Base-by-base conservation (phyloP, 228 moss, liverwort and hornwort species). In the Sphagnum fallax region DNA sequence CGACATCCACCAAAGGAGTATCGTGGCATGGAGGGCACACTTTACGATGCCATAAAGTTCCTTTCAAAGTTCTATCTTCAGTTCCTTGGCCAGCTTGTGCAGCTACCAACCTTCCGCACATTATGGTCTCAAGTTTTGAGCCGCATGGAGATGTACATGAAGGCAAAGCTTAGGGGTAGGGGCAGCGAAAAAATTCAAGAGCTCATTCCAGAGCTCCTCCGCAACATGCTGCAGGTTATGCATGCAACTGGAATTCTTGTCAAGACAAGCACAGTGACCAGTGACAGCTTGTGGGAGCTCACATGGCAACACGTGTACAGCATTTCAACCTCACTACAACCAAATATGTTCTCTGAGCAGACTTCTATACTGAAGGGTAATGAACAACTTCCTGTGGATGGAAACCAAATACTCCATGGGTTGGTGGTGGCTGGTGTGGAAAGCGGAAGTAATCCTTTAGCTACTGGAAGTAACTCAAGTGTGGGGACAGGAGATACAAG, bases 131-230 rank as follows among this genome's bases (percentile, higher is more conserved):
- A 90, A 67, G 92, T 91, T 12, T 78, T 98, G 77, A 80, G 90
- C 72, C 98, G 93, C 70, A 90, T 90, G 92, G 98, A 98, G 69
- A 83, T 92, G 90, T 98, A 92, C 52, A 87, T 83, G 92, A 92
- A 90, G 73, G 85, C 93, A 51, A 84, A 85, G 72, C 84, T 87
- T 50, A 80, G 86, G 70, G 91, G 90, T 72, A 90, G 87, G 76
- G 81, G 78, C 70, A 94, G 89, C 69, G 98, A 98, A 60, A 90
- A 87, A 71, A 75, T 98, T 52, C 94, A 98, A 78, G 98, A 98
- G 75, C 90, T 88, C 48, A 80, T 98, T 50, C 98, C 98, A 71
- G 89, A 90, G 81, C 81, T 98, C 60, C 84, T 98, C 69, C 90
- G 80, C 78, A 93, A 94, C 70, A 94, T 98, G 78, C 78, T 98